These are phyloP conservation scores for Lasiodiplodia hormozganensis DNA, from an alignment of 2,329 filamentous ascomycete genomes.

Conservation along the genomic window DNA sequence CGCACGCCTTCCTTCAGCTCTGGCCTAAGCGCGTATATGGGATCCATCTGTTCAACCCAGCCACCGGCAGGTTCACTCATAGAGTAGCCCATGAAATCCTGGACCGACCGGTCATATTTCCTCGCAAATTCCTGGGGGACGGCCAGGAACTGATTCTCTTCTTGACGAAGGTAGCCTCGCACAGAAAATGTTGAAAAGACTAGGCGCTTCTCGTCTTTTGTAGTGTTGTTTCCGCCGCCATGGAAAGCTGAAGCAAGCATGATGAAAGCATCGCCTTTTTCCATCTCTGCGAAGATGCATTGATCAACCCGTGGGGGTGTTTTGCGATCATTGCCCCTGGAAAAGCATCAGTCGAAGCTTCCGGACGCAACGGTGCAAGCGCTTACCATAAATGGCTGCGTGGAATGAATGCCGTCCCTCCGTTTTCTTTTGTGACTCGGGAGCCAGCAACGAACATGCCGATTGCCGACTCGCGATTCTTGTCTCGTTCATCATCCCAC, in stretches of 20 bases:
- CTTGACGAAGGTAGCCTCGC: slow-evolving; percentile 31
- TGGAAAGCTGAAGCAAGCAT: slow-evolving; percentile 32
- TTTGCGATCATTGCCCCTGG: slow-evolving; percentile 13
- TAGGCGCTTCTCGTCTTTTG: slow-evolving; percentile 27
- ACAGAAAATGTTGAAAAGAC: slow-evolving; percentile 22
- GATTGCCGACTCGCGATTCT: slow-evolving; percentile 9
- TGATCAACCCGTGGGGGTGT: not conserved
- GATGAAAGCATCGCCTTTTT: slow-evolving; percentile 33
- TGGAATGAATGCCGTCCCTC: slow-evolving; percentile 23
- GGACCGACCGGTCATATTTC: slow-evolving; percentile 31
- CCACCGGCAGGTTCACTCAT: slow-evolving; percentile 33
- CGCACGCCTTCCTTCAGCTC: slow-evolving; percentile 27
- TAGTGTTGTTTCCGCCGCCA: slow-evolving; percentile 29
- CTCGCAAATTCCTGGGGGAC: slow-evolving; percentile 36
- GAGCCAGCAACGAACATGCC: slow-evolving; percentile 25
- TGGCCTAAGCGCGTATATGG: slow-evolving; percentile 30
- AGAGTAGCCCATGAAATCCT: slow-evolving; percentile 35
- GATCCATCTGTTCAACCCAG: slow-evolving; percentile 31
- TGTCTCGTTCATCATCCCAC: slow-evolving; percentile 11
- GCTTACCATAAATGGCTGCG: slow-evolving; percentile 18
- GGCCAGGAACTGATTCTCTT: slow-evolving; percentile 50
- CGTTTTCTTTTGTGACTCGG: slow-evolving; percentile 18
- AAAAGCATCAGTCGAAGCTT: not conserved
- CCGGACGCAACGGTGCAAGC: not conserved
- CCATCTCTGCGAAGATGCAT: slow-evolving; percentile 30